Evolutionary conservation across 2,329 filamentous ascomycete genomes (phyloP).

Genomic region (Uncinocarpus reesii): DNA sequence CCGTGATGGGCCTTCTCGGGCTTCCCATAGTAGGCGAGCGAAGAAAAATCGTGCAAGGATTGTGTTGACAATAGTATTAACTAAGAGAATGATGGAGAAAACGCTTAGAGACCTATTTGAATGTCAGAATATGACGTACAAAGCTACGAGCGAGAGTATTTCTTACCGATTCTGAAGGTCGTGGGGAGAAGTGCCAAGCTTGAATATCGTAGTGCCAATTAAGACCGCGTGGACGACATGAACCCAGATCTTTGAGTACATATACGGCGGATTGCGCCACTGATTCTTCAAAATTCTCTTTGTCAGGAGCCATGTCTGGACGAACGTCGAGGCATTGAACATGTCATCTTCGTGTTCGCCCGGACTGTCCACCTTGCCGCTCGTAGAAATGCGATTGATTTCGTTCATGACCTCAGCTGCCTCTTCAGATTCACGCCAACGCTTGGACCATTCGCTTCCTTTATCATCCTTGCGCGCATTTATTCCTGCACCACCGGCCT

Average conservation of each 20-base stretch:
- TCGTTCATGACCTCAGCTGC: slow-evolving; percentile 48
- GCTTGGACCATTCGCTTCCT: slow-evolving; percentile 60
- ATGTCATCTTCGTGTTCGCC: slow-evolving; percentile 34
- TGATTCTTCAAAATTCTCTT: slow-evolving; percentile 58
- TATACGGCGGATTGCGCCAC: slow-evolving; percentile 62
- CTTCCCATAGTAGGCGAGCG: slow-evolving; percentile 63
- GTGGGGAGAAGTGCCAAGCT: slow-evolving; percentile 51
- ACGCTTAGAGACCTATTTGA: slow-evolving; percentile 39
- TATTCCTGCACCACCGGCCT: slow-evolving; percentile 49
- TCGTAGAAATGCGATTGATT: slow-evolving; percentile 49
- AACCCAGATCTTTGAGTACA: slow-evolving; percentile 62
- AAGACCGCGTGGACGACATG: slow-evolving; percentile 58
- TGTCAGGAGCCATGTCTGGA: slow-evolving; percentile 56
- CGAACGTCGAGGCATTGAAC: slow-evolving; percentile 50
- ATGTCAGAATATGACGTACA: neutral
- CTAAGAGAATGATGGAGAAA: slow-evolving; percentile 61
- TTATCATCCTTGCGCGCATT: slow-evolving; percentile 45
- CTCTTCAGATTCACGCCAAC: slow-evolving; percentile 59
- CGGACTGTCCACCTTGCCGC: slow-evolving; percentile 24
- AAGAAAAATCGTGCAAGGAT: slow-evolving; percentile 68
- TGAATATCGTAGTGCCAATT: slow-evolving; percentile 63
- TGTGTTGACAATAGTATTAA: slow-evolving; percentile 61
- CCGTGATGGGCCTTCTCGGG: slow-evolving; percentile 59
- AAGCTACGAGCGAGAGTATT: neutral
- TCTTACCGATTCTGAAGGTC: slow-evolving; percentile 44